Evolutionary conservation across 352 stramenopile species (phyloP).

Genomic region (Blastocystis hominis): DNA sequence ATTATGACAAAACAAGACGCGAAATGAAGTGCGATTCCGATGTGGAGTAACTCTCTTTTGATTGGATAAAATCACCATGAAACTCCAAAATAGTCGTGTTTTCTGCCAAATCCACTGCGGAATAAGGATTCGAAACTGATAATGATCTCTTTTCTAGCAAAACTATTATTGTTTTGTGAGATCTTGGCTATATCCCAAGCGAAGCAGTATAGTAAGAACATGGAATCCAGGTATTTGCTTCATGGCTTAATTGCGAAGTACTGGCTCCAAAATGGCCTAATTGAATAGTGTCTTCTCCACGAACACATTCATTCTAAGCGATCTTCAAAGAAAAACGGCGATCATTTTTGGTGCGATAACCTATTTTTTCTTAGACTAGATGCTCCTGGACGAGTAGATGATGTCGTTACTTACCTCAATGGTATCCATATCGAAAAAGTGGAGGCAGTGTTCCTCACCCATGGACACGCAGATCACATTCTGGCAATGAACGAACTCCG

Average conservation of each 20-base stretch:
- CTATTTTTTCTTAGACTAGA: not conserved
- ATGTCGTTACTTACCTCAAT: slow-evolving; percentile 3
- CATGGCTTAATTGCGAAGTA: slow-evolving; percentile 24
- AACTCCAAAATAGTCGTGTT: no score
- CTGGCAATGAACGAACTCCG: slow-evolving; percentile 32
- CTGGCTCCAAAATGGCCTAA: not conserved
- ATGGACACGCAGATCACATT: slow-evolving; percentile 75
- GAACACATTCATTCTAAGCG: slow-evolving; percentile 9
- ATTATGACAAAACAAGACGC: no score
- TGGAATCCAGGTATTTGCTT: not conserved
- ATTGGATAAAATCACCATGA: no score
- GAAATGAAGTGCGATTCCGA: no score
- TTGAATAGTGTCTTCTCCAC: slow-evolving; percentile 2
- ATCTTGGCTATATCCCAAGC: no score
- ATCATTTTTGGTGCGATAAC: slow-evolving; percentile 32
- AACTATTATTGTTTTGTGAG: no score
- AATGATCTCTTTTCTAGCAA: no score
- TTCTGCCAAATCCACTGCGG: no score
- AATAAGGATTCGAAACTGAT: no score
- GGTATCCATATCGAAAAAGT: not conserved
- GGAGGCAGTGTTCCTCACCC: slow-evolving; percentile 71
- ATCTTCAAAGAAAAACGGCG: slow-evolving; percentile 4
- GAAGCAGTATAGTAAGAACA: no score
- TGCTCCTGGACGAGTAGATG: not conserved
- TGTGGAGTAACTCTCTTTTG: no score